These are phyloP conservation scores for Juncus inflexus DNA, from an alignment of 176 grass and related monocot genomes.

Conservation along the genomic window DNA sequence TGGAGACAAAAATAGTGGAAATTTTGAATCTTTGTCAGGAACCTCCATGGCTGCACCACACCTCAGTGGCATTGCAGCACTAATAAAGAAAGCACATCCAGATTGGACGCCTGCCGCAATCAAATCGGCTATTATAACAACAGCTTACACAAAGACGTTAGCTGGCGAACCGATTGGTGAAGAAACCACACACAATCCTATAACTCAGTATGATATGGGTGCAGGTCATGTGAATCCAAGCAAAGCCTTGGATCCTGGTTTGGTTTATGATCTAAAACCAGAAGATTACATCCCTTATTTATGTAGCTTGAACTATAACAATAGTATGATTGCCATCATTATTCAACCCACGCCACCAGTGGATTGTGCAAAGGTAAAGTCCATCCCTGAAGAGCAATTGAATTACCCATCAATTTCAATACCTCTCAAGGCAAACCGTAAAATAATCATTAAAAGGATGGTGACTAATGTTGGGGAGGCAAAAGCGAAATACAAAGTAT, in stretches of 20 bases:
- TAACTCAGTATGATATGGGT: conserved; percentile 40
- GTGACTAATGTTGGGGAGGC: conserved; percentile 53
- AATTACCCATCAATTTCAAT: conserved; percentile 68
- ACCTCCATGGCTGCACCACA: conserved; percentile 75
- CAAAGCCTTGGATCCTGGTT: conserved; percentile 43
- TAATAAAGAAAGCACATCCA: conserved; percentile 47
- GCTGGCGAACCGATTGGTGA: conserved; percentile 40
- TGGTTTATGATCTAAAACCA: conserved; percentile 49
- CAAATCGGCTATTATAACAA: conserved; percentile 70
- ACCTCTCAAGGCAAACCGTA: conserved; percentile 14
- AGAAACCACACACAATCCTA: conserved; percentile 10
- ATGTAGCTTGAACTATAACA: conserved; percentile 45
- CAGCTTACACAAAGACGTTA: conserved; percentile 24
- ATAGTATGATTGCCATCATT: conserved; percentile 34
- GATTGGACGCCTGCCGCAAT: conserved; percentile 52
- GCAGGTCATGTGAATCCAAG: conserved; percentile 57
- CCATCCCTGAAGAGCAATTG: conserved; percentile 49
- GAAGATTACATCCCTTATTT: conserved; percentile 44
- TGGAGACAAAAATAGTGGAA: background rate
- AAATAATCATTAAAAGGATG: conserved; percentile 28
- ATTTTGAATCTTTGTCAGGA: conserved; percentile 37
- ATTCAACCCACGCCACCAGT: conserved; percentile 43
- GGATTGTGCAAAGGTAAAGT: conserved; percentile 10
- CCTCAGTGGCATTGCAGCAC: conserved; percentile 53
- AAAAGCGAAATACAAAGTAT: conserved; percentile 14